Percentiles rank a stretch among this genome's conserved stretches.
Conservation (phyloP, 1,139 yeast species). For the Pichia sp. region DNA sequence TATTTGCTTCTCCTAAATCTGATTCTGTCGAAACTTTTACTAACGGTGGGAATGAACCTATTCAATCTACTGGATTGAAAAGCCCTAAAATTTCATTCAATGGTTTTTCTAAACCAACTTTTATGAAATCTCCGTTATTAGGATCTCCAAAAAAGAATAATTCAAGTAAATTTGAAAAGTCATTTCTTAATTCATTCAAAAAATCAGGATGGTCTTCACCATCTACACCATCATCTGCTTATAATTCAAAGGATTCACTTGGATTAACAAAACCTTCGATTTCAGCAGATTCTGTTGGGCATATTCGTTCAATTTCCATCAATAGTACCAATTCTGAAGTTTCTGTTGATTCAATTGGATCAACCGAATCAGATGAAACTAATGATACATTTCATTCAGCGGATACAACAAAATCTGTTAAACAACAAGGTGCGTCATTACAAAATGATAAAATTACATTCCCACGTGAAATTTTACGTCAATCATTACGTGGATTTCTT, state of each 20-base stretch:
- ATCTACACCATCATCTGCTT: constrained; percentile 1
- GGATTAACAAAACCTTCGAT: not conserved
- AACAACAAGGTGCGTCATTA: not conserved
- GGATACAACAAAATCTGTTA: not conserved
- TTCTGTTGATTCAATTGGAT: constrained; percentile 4
- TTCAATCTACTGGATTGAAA: not conserved
- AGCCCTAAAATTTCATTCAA: not conserved
- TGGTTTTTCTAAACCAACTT: constrained; percentile 4
- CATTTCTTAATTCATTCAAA: constrained; percentile 17
- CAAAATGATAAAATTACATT: constrained; percentile 24
- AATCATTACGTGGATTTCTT: constrained; percentile 70
- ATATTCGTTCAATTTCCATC: constrained; percentile 2
- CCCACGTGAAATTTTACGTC: constrained; percentile 63
- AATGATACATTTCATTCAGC: constrained; percentile 9
- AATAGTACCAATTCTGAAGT: not conserved
- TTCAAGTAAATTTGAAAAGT: constrained; percentile 19
- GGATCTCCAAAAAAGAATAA: not conserved
- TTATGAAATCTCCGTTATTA: constrained; percentile 1
- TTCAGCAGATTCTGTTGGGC: not conserved
- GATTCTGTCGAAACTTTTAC: not conserved
- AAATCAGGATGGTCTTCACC: not conserved
- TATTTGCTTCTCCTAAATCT: constrained; percentile 4
- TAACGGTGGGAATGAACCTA: not conserved
- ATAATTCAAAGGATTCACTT: not conserved
- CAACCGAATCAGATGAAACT: constrained; percentile 4